phyloP scores from a whole-genome alignment of 257 asterid species.

The Hygrophila difformis region DNA sequence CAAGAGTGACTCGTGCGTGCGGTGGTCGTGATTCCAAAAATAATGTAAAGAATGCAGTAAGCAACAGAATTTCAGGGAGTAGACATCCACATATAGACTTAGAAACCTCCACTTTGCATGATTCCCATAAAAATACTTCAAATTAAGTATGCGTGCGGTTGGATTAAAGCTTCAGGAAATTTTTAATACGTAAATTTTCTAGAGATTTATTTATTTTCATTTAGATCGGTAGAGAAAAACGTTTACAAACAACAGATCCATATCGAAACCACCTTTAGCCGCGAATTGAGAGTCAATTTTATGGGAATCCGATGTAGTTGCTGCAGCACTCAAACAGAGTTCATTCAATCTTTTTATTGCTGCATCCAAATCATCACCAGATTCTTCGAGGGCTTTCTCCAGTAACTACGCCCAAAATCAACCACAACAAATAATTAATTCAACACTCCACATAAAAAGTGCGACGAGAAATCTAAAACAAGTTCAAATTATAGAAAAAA shows the following conservation, averaged over 20 bases:
- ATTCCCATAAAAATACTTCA: slow-evolving; percentile 10
- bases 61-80: too few species aligned
- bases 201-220: slow-evolving; percentile 7
- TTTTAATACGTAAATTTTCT: background rate
- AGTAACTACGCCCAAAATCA: slow-evolving; percentile 44
- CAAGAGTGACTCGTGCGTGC: too few species aligned
- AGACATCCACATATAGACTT: too few species aligned
- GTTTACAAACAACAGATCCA: slow-evolving; percentile 8
- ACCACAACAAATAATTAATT: slow-evolving; percentile 13
- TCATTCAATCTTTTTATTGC: slow-evolving; percentile 72
- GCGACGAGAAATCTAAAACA: slow-evolving; percentile 4
- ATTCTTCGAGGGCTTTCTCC: slow-evolving; percentile 73
- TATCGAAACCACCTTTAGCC: slow-evolving; percentile 35
- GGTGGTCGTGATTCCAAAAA: too few species aligned
- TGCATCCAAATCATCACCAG: slow-evolving; percentile 66
- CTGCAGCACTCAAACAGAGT: slow-evolving; percentile 59
- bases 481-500: slow-evolving; percentile 1
- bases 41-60: too few species aligned
- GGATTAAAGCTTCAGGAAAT: background rate
- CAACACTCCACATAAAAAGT: slow-evolving; percentile 12
- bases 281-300: slow-evolving; percentile 23
- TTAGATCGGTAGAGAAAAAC: slow-evolving; percentile 8
- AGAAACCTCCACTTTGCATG: background rate
- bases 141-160: too few species aligned
- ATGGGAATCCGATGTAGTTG: slow-evolving; percentile 38